Percentiles rank a stretch among this genome's conserved stretches.
Evolutionary conservation across 164 flowering plant genomes (phyloP).

Genomic region (Stephania yunnanensis): DNA sequence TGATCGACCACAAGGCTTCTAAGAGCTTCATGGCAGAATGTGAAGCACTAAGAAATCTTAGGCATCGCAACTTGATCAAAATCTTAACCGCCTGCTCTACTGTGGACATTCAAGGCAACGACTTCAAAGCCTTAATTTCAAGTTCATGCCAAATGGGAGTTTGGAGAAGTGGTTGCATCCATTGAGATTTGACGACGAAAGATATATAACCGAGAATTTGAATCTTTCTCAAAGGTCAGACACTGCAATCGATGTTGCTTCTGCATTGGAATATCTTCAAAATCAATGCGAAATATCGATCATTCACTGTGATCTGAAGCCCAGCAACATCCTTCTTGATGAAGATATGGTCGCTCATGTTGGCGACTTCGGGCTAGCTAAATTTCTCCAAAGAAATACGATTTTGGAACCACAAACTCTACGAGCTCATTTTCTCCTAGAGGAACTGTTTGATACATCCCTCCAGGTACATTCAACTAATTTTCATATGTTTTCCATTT

Average conservation of each 20-base stretch:
- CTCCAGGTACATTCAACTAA: conserved; percentile 1
- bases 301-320: neutral
- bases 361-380: conserved; percentile 5
- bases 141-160: conserved; percentile 3
- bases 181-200: neutral
- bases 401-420: neutral
- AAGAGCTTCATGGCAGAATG: conserved; percentile 14
- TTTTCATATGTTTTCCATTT: too few species aligned
- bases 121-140: conserved; percentile 15
- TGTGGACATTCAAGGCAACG: conserved; percentile 9
- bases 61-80: too few species aligned
- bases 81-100: conserved; percentile 16
- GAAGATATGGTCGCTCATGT: neutral
- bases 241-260: neutral
- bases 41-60: conserved; percentile 2
- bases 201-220: neutral
- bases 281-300: neutral
- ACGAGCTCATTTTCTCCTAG: neutral
- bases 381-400: neutral
- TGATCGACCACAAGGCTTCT: conserved; percentile 1
- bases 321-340: neutral
- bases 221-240: neutral
- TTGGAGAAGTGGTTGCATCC: neutral
- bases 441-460: conserved; percentile 9
- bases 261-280: neutral